Evolutionary conservation across 1,284 basidiomycete genomes (phyloP), one percentile per base, ranked within the genome.

Genomic region (Heimioporus retisporus): DNA sequence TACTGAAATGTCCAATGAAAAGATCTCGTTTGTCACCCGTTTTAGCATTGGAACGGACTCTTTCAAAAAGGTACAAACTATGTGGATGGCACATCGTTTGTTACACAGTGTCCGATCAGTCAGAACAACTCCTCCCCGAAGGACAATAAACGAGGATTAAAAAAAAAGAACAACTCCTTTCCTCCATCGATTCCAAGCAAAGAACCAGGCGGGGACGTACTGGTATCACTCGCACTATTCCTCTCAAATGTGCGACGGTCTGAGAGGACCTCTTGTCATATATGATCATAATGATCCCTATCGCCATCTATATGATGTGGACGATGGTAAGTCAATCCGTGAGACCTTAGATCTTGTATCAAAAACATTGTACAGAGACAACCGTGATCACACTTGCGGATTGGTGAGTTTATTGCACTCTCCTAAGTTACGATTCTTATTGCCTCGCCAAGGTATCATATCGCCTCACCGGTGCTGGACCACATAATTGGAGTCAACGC

Each of bases 201-300:
- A 21, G 2, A 57, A 62, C 19, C 79, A 79, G 55, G 73, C 59
- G 2, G 77, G 79, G 58, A 77, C 78, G 8, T 80, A 72, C 57
- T 79, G 80, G 78, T 79, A 79, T 50, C 80, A 79, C 55, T 81
- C 80, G 5, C 76, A 78, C 54, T 75, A 65, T 61, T 40, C 14
- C 2, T 70, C 60, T 25, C 76, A 77, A 50, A 84, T 86, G 64
- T 85, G 83, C 61, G 84, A 86, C 61, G 85, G 85, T 23, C 76
- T 85, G 42, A 79, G 85, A 54, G 86, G 87, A 2, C 74, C 80
- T 5, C 48, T 79, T 11, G 77, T 84, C 14, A 75, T 84, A 16
- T 81, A 84, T 58, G 83, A 82, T 58, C 81, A 77, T 3, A 1
- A 74, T 1, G 81, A 84, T 59, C 83, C 82, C 42, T 66, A 75